Base-by-base conservation (phyloP, 495 filamentous ascomycete genomes). In the Penicillium macrosclerotiorum region DNA sequence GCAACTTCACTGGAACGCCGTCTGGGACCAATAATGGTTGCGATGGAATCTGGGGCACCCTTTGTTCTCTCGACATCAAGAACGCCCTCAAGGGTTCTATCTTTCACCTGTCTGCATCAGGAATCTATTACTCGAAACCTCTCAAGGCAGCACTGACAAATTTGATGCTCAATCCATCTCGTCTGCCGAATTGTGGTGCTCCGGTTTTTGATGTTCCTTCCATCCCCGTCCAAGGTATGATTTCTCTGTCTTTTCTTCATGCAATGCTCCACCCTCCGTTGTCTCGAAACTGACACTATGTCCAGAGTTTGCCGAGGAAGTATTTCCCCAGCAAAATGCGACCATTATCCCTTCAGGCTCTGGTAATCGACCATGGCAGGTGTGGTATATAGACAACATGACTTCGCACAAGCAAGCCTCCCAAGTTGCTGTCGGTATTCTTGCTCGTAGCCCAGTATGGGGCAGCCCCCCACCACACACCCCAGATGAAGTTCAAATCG, bases 401-500 rank as follows among this genome's bases (percentile, higher is more conserved):
- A 68, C 56, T 1, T 54, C 63, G 4, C 25, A 33, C 7, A 49
- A 68, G 19, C 69, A 72, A 35, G 69, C 71, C 6, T 57, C 59
- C 4, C 66, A 73, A 38, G 62, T 73, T 2, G 71, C 68, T 5
- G 62, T 74, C 9, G 71, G 63, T 0, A 72, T 74, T 20, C 57
- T 72, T 42, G 68, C 63, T 49, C 64, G 71, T 9, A 52, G 56
- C 0, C 71, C 71, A 1, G 51, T 57, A 1, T 67, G 63, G 34
- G 52, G 63, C 16, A 61, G 55, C 17, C 18, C 42, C 4, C 57
- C 57, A 13, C 64, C 61, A 0, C 33, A 38, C 4, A 51, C 46
- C 20, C 55, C 53, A 2, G 51, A 69, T n/a, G 70, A 69, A 30
- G 59, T 73, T 7, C 57, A 67, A 32, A 45, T 67, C 32, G 64